Base-by-base conservation (phyloP, 2,329 filamentous ascomycete genomes). In the Pseudocercospora pini-densiflorae region DNA sequence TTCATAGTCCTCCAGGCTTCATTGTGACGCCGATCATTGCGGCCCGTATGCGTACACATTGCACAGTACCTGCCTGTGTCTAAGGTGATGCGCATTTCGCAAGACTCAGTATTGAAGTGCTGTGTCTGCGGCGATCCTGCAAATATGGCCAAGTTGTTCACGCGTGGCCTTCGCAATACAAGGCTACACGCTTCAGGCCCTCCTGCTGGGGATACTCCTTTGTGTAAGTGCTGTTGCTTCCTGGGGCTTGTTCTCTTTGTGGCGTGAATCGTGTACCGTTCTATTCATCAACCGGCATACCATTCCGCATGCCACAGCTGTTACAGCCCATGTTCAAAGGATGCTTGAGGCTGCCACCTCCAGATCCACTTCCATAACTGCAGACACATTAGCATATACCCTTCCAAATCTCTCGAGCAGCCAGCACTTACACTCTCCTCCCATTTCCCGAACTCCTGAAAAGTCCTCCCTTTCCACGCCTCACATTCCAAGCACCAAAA, bases 401-500 rank as follows among this genome's bases (percentile, higher is more conserved):
- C 36, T 5, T n/a, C 14, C 2, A 40, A 16, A 33, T 33, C 5
- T 33, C 31, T 33, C 31, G 5, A 2, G 7, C 2, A 10, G 3
- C 36, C 14, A 40, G 16, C 1, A 66, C 63, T 68, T 58, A 67
- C 67, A 63, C 36, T 54, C 60, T 43, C 23, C 59, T 24, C 29
- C 64, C 64, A 47, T 51, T 27, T 12, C 36, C 58, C n/a, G 5
- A 31, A 31, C 33, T 57, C 12, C 36, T 43, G 6, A 54, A 43
- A 21, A 55, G 59, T 5, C 61, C 49, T 16, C 45, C 49, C 24
- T 65, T 69, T 47, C 59, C 54, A 3, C 60, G 51, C 33, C 64
- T 45, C 31, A 63, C 64, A 16, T 57, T 59, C 49, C 61, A 64
- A 10, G 62, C 68, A 8, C 68, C 61, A 40, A 66, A 57, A 19